Base-by-base conservation (phyloP, 345 rosid species). In the Cardamine chenopodiifolia region DNA sequence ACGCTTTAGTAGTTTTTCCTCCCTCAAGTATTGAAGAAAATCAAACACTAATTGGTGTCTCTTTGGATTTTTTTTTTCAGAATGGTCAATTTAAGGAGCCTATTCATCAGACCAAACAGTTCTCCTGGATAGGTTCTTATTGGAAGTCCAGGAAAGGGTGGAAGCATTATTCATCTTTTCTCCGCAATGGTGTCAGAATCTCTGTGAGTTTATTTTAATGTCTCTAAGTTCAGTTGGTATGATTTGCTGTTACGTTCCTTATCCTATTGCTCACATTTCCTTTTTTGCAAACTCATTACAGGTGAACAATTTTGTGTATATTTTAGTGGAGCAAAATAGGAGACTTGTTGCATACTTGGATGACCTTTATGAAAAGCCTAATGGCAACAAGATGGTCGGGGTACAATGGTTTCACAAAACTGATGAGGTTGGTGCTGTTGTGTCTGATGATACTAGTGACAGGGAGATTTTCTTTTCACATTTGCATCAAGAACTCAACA, bases 331-430 rank as follows among this genome's bases (percentile, higher is more conserved):
- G 87, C 86, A 88, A 67, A 68, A 75, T 69, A 84, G 84, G 77
- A 82, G 85, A 25, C 96, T 87, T 72, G 80, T 90, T 85, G 98
- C 96, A 13, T 83, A 87, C 84, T 56, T 92, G 81, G 91, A 88
- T 50, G 96, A 90, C 80, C 87, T 92, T 77, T 92, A 85, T 0
- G 98, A 92, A 77, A 91, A 92, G 72, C 79, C 85, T 11, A 87
- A 72, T 72, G 89, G 87, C 82, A 84, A 62, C 75, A 88, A 84
- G 80, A 87, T 86, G 96, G 96, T 84, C 52, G 79, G 76, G 81
- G 90, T 90, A 80, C 92, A 85, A 62, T 92, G 98, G 98, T 88
- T 88, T 90, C 98, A 92, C 87, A 86, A 84, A 81, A 85, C 86
- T 83, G 95, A 89, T 68, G 97, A 91, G 87, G 90, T 91, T 85